Base-by-base conservation (phyloP, 768 basidiomycete species). In the Suillus subalutaceus region DNA sequence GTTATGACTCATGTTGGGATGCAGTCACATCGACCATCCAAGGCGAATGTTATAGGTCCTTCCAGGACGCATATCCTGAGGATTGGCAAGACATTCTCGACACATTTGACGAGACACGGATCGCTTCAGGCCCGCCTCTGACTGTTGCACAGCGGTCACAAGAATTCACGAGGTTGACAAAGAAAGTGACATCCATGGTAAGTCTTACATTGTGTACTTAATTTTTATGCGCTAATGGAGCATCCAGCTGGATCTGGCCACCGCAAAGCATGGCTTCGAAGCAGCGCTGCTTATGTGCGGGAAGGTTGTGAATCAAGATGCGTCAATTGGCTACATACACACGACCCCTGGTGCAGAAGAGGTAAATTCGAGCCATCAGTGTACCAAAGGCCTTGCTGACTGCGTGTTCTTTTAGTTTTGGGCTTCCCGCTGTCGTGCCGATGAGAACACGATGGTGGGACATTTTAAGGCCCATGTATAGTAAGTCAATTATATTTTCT, bases 211-310 rank as follows among this genome's bases (percentile, higher is more conserved):
- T 52, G 26, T 52, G 6, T n/a, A 37, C 41, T n/a, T 13, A 37
- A 23, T 44, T 41, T 56, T 62, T 12, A 63, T 30, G 26, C 26
- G 7, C 50, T 52, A 16, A 52, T 52, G 50, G 6, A 16, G 26
- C 26, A 16, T 52, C 13, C 18, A 58, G 68, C 53, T 69, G 12
- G 63, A 69, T 15, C 15, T 12, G 5, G 61, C 43, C 9, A 60
- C 56, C 8, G 61, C 48, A 13, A 57, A 57, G n/a, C 63, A 69
- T 62, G 63, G 63, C 13, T 69, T 69, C 16, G 63, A 69, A 38
- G 60, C 63, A 7, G 63, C 66, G 0, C 3, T 69, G 2, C 50
- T 69, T 10, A 64, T 69, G 63, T 67, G 66, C 20, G 55, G 68
- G 3, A 69, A 63, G 6, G 57, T 53, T 4, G 41, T 69, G 6